A percentile compares a stretch with the other conserved stretches of the same genome.
Evolutionary conservation across 2,329 filamentous ascomycete genomes (phyloP).

Genomic region (Verruconis gallopava): DNA sequence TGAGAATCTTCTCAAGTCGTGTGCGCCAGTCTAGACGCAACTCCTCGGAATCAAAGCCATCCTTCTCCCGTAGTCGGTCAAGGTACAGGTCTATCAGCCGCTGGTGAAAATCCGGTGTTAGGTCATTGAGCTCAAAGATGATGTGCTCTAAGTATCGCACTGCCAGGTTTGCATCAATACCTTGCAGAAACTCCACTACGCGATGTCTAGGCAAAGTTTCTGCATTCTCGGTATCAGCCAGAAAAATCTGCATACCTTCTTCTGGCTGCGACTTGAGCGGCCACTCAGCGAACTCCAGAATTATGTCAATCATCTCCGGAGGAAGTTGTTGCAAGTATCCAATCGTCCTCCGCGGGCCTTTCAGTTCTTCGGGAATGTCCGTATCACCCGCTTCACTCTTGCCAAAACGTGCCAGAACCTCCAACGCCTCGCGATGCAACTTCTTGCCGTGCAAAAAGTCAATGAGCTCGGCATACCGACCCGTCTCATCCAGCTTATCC

Average conservation of each 20-base stretch:
- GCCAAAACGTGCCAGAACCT: conserved; percentile 71
- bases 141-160: conserved; percentile 81
- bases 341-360: conserved; percentile 73
- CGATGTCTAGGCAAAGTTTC: conserved; percentile 70
- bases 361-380: conserved; percentile 42
- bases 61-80: conserved; percentile 32
- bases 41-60: conserved; percentile 20
- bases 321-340: conserved; percentile 82
- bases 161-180: conserved; percentile 58
- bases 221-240: conserved; percentile 87
- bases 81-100: conserved; percentile 63
- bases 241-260: conserved; percentile 82
- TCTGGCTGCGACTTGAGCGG: conserved; percentile 59
- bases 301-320: conserved; percentile 76
- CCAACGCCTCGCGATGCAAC: conserved; percentile 75
- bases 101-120: conserved; percentile 78
- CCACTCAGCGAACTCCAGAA: conserved; percentile 87
- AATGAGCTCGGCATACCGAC: conserved; percentile 85
- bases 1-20: conserved; percentile 62
- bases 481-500: conserved; percentile 76
- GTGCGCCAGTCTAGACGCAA: conserved; percentile 39
- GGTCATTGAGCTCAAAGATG: conserved; percentile 73
- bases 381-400: conserved; percentile 38
- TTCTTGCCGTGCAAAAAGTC: conserved; percentile 96
- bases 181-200: conserved; percentile 61